Conservation (phyloP, 2,329 filamentous ascomycete genomes). For the Talaromyces rugulosus region DNA sequence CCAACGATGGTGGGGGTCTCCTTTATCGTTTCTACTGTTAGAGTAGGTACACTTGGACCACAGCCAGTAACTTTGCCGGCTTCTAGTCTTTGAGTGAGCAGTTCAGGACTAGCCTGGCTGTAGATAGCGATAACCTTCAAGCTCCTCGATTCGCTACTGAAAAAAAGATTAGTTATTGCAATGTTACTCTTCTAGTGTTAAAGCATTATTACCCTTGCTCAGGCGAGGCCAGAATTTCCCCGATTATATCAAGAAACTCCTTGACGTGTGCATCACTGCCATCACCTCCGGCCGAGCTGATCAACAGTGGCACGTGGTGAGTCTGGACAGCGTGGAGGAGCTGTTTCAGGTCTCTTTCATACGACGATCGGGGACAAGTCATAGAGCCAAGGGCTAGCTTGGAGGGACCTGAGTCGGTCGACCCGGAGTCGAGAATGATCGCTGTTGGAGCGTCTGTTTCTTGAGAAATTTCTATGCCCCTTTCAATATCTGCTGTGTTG, state of each 20-base stretch:
- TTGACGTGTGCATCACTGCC: slow-evolving; percentile 42
- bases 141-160: not conserved
- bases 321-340: slow-evolving; percentile 32
- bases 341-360: slow-evolving; percentile 40
- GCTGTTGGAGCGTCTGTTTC: slow-evolving; percentile 23
- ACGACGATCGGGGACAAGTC: slow-evolving; percentile 35
- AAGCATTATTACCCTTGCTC: slow-evolving; percentile 10
- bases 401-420: slow-evolving; percentile 25
- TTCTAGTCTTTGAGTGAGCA: slow-evolving; percentile 25
- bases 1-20: slow-evolving; percentile 35
- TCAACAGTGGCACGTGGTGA: slow-evolving; percentile 37
- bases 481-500: slow-evolving; percentile 28
- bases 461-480: slow-evolving; percentile 36
- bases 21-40: slow-evolving; percentile 37
- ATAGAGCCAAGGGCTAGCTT: slow-evolving; percentile 26
- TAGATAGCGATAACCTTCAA: slow-evolving; percentile 33
- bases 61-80: slow-evolving; percentile 37
- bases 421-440: slow-evolving; percentile 26
- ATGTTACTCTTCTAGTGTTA: not conserved
- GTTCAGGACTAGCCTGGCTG: slow-evolving; percentile 35
- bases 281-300: slow-evolving; percentile 46
- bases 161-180: not conserved
- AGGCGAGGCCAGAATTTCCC: slow-evolving; percentile 25
- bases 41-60: slow-evolving; percentile 36
- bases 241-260: slow-evolving; percentile 37